phyloP scores from a whole-genome alignment of 352 stramenopile species.

The Pythium brachiatum region DNA sequence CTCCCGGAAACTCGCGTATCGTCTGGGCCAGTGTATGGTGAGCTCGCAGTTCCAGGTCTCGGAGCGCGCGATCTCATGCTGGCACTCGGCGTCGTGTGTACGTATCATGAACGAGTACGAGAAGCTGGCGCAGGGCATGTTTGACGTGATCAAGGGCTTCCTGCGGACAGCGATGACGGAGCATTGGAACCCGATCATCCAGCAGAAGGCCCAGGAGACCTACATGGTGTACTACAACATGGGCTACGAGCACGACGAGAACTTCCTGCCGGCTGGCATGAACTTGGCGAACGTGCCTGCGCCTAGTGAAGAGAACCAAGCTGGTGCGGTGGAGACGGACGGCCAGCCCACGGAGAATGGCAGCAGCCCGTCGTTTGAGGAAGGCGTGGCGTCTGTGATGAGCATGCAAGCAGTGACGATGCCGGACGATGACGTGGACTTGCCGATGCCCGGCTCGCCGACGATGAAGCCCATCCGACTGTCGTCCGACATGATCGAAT shows the following conservation, averaged over 20 bases:
- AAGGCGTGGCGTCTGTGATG: neutral
- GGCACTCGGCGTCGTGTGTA: constrained; percentile 73
- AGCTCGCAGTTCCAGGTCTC: constrained; percentile 85
- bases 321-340: constrained; percentile 6
- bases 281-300: neutral
- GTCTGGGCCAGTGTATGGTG: constrained; percentile 74
- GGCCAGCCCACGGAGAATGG: neutral
- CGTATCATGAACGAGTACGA: constrained; percentile 91
- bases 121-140: constrained; percentile 81
- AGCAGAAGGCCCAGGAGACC: constrained; percentile 82
- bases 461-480: constrained; percentile 20
- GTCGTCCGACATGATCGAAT: constrained; percentile 23
- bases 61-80: constrained; percentile 81
- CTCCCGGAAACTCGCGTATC: constrained; percentile 47
- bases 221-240: constrained; percentile 91
- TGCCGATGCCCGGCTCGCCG: constrained; percentile 20
- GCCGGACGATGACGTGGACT: constrained; percentile 18
- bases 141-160: constrained; percentile 77
- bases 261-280: constrained; percentile 22
- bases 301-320: neutral
- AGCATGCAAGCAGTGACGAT: constrained; percentile 18
- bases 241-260: constrained; percentile 80
- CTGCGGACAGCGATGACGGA: constrained; percentile 44
- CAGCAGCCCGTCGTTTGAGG: neutral
- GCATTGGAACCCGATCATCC: constrained; percentile 85